phyloP scores from a whole-genome alignment of 2,329 filamentous ascomycete species.

The Trichoderma simmonsii region DNA sequence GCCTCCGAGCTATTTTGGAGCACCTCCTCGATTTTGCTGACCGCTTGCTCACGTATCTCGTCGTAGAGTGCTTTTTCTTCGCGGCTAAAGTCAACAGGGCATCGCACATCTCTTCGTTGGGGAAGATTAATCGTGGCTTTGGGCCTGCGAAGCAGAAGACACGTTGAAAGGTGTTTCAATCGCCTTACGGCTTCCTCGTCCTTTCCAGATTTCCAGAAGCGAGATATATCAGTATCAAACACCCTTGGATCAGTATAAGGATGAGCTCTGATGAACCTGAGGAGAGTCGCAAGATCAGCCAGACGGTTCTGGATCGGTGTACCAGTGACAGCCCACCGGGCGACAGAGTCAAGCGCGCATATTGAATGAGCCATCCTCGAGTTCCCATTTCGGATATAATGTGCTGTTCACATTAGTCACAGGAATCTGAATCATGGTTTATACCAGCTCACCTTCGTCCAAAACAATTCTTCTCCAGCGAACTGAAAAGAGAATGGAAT shows the following conservation, averaged over 20 bases:
- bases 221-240: neutral
- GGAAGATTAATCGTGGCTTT: neutral
- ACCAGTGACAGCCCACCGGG: slow-evolving; percentile 46
- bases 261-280: slow-evolving; percentile 30
- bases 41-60: neutral
- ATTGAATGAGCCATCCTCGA: slow-evolving; percentile 37
- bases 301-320: slow-evolving; percentile 47
- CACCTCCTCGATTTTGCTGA: neutral
- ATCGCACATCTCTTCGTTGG: neutral
- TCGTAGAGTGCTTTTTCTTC: neutral
- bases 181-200: neutral
- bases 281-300: slow-evolving; percentile 38
- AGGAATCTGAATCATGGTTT: accelerated
- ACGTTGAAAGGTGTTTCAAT: neutral
- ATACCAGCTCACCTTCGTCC: neutral
- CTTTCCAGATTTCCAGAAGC: neutral
- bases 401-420: neutral
- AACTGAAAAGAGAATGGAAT: neutral
- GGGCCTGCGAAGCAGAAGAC: neutral
- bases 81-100: neutral
- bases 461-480: neutral
- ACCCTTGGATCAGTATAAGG: neutral
- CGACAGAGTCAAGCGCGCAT: slow-evolving; percentile 33
- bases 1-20: neutral
- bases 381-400: slow-evolving; percentile 35